Base-by-base conservation (phyloP, 2,329 filamentous ascomycete genomes). In the Teratosphaeria epicoccoides region DNA sequence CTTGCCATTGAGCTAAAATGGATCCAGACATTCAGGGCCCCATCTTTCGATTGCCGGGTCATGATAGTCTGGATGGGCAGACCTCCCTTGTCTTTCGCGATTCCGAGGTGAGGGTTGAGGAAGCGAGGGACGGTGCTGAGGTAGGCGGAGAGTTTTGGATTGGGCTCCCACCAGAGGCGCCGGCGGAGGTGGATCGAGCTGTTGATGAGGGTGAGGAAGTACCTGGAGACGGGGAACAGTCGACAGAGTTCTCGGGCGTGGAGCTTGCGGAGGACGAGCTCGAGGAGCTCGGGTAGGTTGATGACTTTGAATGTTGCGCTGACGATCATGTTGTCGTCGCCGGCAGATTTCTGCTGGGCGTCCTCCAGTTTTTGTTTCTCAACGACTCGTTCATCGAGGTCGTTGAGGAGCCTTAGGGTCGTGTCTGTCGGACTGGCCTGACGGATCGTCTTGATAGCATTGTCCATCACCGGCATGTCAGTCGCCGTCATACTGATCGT, bases 221-320 rank as follows among this genome's bases (percentile, higher is more conserved):
- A 22, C 6, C 17, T 28, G 26, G n/a, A 24, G 25, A 26, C 17
- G 24, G 24, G 43, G 23, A 46, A 26, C 26, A 20, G 22, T 24
- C 45, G 49, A 10, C 45, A 44, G n/a, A 51, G 24, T 14, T 24
- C n/a, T 17, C 24, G 25, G 17, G 26, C 29, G 43, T 33, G 4
- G 10, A 51, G 43, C 24, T 51, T 5, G 24, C 45, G 25, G 7
- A 51, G 43, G 49, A 51, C 40, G 7, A 25, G 17, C 10, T 33
- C 24, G 43, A 46, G 43, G 20, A 51, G 49, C 22, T 51, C 49
- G 26, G 49, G 49, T 17, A 47, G 24, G 43, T 23, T 10, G 44
- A 51, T 6, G 24, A 37, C 43, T 26, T 14, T 22, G 10, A 20
- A 12, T 3, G 37, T 24, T 9, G 49, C 22, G 12, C 11, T 26